These are phyloP conservation scores for Penicillium psychrosexuale DNA, from an alignment of 2,329 filamentous ascomycete species.

Conservation along the genomic window DNA sequence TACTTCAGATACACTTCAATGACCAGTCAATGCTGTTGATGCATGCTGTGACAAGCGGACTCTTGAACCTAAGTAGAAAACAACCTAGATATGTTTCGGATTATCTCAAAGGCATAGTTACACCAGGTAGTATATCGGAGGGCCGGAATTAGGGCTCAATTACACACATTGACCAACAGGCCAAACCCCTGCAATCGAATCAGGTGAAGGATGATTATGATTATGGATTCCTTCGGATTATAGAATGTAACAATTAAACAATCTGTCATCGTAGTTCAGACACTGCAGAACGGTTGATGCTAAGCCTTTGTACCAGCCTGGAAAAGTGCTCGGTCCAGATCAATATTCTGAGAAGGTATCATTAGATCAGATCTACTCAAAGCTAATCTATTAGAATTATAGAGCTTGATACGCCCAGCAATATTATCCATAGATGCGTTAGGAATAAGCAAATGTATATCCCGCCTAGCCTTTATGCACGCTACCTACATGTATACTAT, in stretches of 20 bases:
- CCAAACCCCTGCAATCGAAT: slow-evolving; percentile 1
- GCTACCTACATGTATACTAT: not conserved
- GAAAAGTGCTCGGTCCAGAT: not conserved
- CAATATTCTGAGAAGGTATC: not conserved
- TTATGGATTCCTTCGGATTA: not conserved
- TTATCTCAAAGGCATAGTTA: not conserved
- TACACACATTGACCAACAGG: not conserved
- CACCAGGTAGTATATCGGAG: slow-evolving; percentile 6
- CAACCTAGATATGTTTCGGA: not conserved
- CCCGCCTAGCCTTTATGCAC: not conserved
- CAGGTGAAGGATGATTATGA: not conserved
- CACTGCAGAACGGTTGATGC: slow-evolving; percentile 1
- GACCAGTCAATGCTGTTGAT: not conserved
- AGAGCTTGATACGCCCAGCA: not conserved
- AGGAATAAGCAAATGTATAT: not conserved
- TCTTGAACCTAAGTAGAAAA: not conserved
- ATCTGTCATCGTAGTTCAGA: not conserved
- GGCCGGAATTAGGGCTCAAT: slow-evolving; percentile 3
- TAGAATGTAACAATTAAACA: not conserved
- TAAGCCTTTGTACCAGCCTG: not conserved
- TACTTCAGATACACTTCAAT: not conserved
- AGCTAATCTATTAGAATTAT: not conserved
- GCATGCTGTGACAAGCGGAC: not conserved
- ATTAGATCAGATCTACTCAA: not conserved
- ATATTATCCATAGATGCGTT: not conserved